Conservation (phyloP, 2,329 filamentous ascomycete species). For the Bisporella sp. region DNA sequence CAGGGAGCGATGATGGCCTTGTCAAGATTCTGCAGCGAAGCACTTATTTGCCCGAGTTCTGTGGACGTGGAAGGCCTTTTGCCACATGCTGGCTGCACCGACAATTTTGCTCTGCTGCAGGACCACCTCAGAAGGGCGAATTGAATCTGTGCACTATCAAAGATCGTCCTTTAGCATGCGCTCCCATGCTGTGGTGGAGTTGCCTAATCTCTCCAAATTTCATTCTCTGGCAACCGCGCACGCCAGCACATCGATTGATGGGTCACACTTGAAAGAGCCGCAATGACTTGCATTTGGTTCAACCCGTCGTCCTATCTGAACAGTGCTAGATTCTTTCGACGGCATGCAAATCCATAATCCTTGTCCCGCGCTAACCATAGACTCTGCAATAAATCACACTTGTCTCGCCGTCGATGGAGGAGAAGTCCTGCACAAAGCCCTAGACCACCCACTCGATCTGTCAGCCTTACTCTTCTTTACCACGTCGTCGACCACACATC, state of each 20-base stretch:
- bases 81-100: conserved; percentile 27
- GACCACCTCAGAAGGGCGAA: conserved; percentile 23
- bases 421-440: conserved; percentile 27
- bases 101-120: conserved; percentile 25
- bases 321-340: conserved; percentile 20
- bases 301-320: conserved; percentile 33
- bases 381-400: conserved; percentile 54
- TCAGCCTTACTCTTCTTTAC: conserved; percentile 28
- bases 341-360: conserved; percentile 25
- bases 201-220: conserved; percentile 53
- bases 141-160: conserved; percentile 24
- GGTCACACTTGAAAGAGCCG: conserved; percentile 60
- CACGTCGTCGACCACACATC: conserved; percentile 27
- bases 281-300: conserved; percentile 34
- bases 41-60: conserved; percentile 19
- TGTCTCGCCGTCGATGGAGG: conserved; percentile 50
- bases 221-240: conserved; percentile 75
- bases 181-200: conserved; percentile 49
- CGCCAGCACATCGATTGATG: conserved; percentile 83
- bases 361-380: conserved; percentile 26
- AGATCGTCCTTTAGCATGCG: conserved; percentile 28
- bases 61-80: conserved; percentile 20
- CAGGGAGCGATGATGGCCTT: conserved; percentile 11
- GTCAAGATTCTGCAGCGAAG: conserved; percentile 14
- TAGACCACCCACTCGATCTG: conserved; percentile 26